Base-by-base conservation (phyloP, 768 basidiomycete genomes). In the Epithele typhae region DNA sequence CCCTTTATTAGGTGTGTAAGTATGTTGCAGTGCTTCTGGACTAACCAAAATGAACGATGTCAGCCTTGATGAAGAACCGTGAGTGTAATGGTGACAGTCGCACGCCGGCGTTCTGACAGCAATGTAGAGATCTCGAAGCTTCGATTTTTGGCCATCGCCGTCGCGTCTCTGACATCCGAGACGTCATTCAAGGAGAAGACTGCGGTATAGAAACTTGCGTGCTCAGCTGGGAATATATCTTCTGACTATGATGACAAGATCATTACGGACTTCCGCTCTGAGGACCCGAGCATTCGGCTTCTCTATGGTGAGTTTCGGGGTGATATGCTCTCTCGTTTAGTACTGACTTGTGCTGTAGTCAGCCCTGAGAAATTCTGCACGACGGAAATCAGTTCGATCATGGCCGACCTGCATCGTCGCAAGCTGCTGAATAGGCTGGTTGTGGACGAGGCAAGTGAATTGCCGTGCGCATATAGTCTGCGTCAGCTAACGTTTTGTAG, bases 31-130 rank as follows among this genome's bases (percentile, higher is more conserved):
- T n/a, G 11, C 11, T 5, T 41, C 8, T 12, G 8, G 4, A 17
- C 17, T 10, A 5, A 21, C 12, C 19, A 32, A 6, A 6, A 4
- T 3, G 19, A 9, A 19, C 5, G 4, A 2, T 30, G 8, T 19
- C 49, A 89, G 89, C 88, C 18, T 66, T 92, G 21, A 91, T 92
- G 82, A 83, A 84, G 63, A 82, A 91, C 57, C 89, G 87, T 87
- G 53, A 63, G 76, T 5, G 6, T 33, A 25, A 25, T 23, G 24
- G 33, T n/a, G 8, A 7, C 27, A 30, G 27, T 7, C 27, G 7
- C 27, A 30, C 14, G 27, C 14, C 14, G 27, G 27, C 27, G n/a
- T 27, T 35, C 9, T 48, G 32, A 34, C 51, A 15, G 15, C 32
- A 10, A 37, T 33, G 9, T 55, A 90, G 87, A 90, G 72, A 74